Percentiles rank a stretch among this genome's conserved stretches.
Evolutionary conservation across 2,329 filamentous ascomycete species (phyloP).

Genomic region (Stachybotrys chartarum): DNA sequence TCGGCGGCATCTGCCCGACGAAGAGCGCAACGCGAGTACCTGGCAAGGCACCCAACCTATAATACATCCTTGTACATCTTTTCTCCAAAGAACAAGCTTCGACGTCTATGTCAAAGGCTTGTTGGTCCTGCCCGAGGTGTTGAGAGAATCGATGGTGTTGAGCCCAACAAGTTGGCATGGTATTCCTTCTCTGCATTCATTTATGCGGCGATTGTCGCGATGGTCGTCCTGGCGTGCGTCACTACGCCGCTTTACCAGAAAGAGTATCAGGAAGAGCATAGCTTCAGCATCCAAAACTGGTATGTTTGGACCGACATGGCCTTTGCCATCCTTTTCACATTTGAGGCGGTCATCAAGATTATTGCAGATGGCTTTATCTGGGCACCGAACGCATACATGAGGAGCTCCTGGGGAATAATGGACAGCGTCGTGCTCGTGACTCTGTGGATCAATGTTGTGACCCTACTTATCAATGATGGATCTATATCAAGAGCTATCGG

Average conservation of each 20-base stretch:
- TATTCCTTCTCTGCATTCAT: constrained; percentile 90
- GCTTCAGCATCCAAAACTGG: constrained; percentile 68
- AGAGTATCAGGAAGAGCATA: constrained; percentile 63
- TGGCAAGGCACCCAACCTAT: constrained; percentile 79
- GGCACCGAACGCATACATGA: constrained; percentile 95
- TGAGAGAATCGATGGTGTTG: constrained; percentile 81
- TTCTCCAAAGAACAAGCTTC: constrained; percentile 66
- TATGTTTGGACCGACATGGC: constrained; percentile 91
- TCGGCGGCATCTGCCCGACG: constrained; percentile 76
- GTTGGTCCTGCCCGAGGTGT: constrained; percentile 85
- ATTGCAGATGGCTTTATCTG: constrained; percentile 93
- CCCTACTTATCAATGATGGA: constrained; percentile 73
- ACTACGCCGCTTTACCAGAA: constrained; percentile 93
- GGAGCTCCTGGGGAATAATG: constrained; percentile 94
- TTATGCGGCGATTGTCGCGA: constrained; percentile 88
- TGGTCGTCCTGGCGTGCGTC: constrained; percentile 94
- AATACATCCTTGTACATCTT: constrained; percentile 92
- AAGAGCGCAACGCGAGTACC: constrained; percentile 83
- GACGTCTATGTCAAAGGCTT: constrained; percentile 77
- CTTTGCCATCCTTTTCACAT: constrained; percentile 79
- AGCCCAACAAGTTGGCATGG: constrained; percentile 85
- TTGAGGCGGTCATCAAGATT: constrained; percentile 85
- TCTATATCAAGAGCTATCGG: constrained; percentile 85
- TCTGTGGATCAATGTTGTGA: constrained; percentile 89
- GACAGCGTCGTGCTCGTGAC: constrained; percentile 87